Percentiles rank a stretch among this genome's conserved stretches.
These are phyloP conservation scores for Tetrapisispora iriomotensis DNA, from an alignment of 805 yeast genomes.

Conservation along the genomic window DNA sequence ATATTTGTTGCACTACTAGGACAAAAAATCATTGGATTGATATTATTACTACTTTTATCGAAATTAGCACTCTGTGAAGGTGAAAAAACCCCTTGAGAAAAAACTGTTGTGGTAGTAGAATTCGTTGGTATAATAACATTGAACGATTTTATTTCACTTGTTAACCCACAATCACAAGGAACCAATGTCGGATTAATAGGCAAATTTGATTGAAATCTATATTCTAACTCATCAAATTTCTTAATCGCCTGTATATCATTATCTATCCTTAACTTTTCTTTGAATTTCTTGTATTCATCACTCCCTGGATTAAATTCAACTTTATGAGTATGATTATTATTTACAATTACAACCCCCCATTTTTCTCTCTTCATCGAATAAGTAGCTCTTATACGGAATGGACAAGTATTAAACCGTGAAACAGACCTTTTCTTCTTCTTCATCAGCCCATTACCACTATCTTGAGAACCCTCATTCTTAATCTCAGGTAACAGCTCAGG, in stretches of 20 bases:
- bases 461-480: neutral
- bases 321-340: constrained; percentile 51
- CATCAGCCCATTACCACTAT: neutral
- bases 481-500: constrained; percentile 5
- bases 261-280: constrained; percentile 18
- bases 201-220: constrained; percentile 23
- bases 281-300: constrained; percentile 29
- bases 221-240: constrained; percentile 30
- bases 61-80: no score
- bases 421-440: constrained; percentile 24
- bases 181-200: constrained; percentile 26
- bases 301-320: constrained; percentile 29
- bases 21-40: neutral
- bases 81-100: neutral
- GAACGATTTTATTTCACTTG: constrained; percentile 28
- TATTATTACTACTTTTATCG: neutral
- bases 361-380: constrained; percentile 40
- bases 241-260: constrained; percentile 27
- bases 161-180: constrained; percentile 32
- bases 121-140: constrained; percentile 25
- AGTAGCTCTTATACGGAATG: constrained; percentile 57
- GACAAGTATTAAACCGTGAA: constrained; percentile 38
- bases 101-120: neutral
- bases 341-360: constrained; percentile 55
- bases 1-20: constrained; percentile 1